Percentiles rank a stretch among this genome's conserved stretches.
phyloP scores from a whole-genome alignment of 2,329 filamentous ascomycete genomes.

The Microcyclosporella mali region DNA sequence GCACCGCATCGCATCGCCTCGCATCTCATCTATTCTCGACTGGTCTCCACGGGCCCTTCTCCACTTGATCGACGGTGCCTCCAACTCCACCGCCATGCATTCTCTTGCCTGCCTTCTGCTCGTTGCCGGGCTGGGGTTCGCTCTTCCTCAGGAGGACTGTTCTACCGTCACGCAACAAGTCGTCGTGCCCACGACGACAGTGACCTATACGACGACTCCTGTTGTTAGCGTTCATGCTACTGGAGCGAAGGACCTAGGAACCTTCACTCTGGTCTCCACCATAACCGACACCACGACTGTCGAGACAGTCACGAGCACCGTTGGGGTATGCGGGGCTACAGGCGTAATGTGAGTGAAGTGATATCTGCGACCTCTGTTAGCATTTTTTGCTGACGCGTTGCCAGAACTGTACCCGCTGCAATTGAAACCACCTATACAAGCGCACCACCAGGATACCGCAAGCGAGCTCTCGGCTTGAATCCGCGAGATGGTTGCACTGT shows the following conservation, averaged over 20 bases:
- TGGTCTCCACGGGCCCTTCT: too few species aligned
- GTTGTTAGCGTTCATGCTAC: conserved; percentile 22
- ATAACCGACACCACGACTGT: conserved; percentile 26
- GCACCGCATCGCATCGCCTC: not conserved
- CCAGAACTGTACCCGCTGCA: conserved; percentile 10
- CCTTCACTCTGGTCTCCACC: conserved; percentile 24
- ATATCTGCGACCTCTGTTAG: not conserved
- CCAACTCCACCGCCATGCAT: conserved; percentile 18
- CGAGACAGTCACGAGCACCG: conserved; percentile 24
- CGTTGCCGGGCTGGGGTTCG: conserved; percentile 19
- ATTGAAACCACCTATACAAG: conserved; percentile 21
- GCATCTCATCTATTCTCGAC: conserved; percentile 2
- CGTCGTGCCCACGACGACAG: conserved; percentile 27
- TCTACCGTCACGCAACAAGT: conserved; percentile 23
- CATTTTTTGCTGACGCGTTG: conserved; percentile 3
- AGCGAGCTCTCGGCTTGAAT: conserved; percentile 16
- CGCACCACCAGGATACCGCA: conserved; percentile 4
- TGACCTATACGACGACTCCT: conserved; percentile 23
- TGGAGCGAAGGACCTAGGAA: conserved; percentile 24
- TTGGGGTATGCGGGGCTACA: conserved; percentile 18
- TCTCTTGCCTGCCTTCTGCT: conserved; percentile 17
- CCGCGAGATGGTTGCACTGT: conserved; percentile 25
- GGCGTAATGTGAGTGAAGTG: conserved; percentile 20
- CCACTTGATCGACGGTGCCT: not conserved
- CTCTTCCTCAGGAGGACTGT: conserved; percentile 26